phyloP scores from a whole-genome alignment of 208 protist genomes.

The Zelonia costaricensis region DNA sequence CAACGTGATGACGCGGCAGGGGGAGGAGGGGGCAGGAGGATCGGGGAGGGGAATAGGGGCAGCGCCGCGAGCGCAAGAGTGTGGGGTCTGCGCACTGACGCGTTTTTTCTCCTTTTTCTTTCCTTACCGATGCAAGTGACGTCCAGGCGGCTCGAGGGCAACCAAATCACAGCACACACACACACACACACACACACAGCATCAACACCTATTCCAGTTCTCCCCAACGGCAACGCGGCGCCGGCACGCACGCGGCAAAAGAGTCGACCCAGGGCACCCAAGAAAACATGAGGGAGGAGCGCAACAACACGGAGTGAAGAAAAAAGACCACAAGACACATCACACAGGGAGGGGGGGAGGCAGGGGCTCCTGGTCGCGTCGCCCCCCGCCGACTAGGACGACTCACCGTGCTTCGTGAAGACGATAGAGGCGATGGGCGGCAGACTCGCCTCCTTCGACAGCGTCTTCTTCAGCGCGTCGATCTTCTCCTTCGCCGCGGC shows the following conservation, averaged over 20 bases:
- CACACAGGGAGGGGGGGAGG: neutral
- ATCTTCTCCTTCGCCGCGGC: constrained; percentile 47
- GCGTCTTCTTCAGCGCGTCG: constrained; percentile 44
- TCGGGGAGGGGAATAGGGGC: no score
- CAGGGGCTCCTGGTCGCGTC: neutral
- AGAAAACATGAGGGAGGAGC: neutral
- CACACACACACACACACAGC: constrained; percentile 7
- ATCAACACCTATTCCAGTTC: no score
- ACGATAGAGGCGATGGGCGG: constrained; percentile 36
- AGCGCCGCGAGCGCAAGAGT: no score
- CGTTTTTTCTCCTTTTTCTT: no score
- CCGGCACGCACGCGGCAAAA: no score
- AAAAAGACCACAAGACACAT: neutral
- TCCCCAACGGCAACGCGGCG: no score
- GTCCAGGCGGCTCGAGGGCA: no score
- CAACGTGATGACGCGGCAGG: no score
- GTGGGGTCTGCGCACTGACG: no score
- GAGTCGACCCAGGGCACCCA: no score
- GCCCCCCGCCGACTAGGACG: constrained; percentile 16
- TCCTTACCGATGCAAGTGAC: no score
- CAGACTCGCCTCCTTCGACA: constrained; percentile 33
- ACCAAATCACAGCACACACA: neutral
- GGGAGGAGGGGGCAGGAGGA: no score
- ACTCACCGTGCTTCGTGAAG: constrained; percentile 71
- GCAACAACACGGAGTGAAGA: neutral